Evolutionary conservation across 1,284 basidiomycete species (phyloP), one percentile per base, ranked within the genome.

Genomic region (Ustilago sp.): DNA sequence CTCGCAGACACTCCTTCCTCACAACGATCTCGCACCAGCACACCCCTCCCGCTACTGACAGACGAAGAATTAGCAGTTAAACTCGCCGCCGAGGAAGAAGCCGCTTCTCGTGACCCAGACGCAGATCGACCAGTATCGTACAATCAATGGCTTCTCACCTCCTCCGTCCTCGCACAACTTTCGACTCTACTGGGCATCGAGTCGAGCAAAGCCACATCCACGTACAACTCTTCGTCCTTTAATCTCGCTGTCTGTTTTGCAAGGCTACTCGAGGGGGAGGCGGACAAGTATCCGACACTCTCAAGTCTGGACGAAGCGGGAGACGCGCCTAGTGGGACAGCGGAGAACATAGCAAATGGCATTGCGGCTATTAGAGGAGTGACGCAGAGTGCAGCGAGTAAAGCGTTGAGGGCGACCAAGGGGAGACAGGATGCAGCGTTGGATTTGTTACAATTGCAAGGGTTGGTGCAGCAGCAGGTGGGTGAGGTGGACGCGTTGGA

Each of bases 101-200:
- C 66, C 11, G 62, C 64, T 1, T 66, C 66, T 2, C 55, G 63
- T 4, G 76, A 73, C 19, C 71, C 76, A 6, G 64, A 75, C 17
- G 73, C 74, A 9, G 69, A 74, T 32, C 31, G 51, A 41, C 60
- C 78, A 1, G 79, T 84, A 1, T 57, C 54, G 9, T 81, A 84
- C 62, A 83, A 84, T 47, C 73, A 79, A 31, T 85, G 84, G 84
- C 70, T 85, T 28, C 74, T 85, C 45, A 81, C 82, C 8, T 83
- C 80, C 9, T 85, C 84, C 5, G 73, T 84, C 4, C 72, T 84
- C 9, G 62, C 81, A 8, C 83, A 85, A 56, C 67, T 85, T 9
- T 74, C 82, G 8, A 68, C 67, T 9, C 54, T 85, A 54, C 65
- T 84, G 17, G 74, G 77, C 28, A 43, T 84, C n/a, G 66, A 80